phyloP scores from a whole-genome alignment of 1,284 basidiomycete species.

The Cryptococcus amylolentus region DNA sequence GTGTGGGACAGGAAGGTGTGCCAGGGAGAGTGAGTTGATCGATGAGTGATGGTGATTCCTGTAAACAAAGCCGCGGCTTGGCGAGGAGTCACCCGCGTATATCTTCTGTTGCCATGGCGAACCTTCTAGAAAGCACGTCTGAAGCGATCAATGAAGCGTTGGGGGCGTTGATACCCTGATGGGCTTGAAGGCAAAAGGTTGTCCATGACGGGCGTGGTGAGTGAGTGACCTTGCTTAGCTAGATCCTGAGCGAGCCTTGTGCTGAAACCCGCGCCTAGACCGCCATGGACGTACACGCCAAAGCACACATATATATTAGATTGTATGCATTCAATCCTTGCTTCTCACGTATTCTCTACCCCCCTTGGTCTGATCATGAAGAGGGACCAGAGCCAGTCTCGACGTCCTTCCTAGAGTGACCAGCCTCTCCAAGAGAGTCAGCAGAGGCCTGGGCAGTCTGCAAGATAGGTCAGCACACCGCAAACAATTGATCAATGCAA shows the following conservation, averaged over 20 bases:
- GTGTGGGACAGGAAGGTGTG: no score
- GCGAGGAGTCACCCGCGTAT: no score
- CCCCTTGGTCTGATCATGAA: neutral
- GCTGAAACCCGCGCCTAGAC: neutral
- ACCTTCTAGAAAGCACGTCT: no score
- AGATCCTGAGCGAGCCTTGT: neutral
- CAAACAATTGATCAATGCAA: neutral
- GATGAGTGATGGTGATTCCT: no score
- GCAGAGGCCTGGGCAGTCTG: conserved; percentile 16
- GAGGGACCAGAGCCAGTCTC: conserved; percentile 10
- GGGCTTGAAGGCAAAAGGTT: no score
- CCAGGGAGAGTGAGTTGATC: no score
- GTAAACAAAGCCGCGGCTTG: no score
- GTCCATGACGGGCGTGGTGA: no score
- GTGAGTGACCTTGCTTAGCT: no score
- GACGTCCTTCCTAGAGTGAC: conserved; percentile 15
- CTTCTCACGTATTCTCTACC: neutral
- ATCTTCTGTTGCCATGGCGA: no score
- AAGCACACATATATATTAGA: neutral
- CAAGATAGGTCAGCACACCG: neutral
- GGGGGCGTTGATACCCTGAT: no score
- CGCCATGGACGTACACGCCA: neutral
- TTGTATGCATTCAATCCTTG: neutral
- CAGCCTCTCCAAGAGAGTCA: conserved; percentile 6
- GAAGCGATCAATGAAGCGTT: no score